Percentiles rank a stretch among this genome's conserved stretches.
Conservation (phyloP, 2,329 filamentous ascomycete genomes). For the Ophiosphaerella narmari region DNA sequence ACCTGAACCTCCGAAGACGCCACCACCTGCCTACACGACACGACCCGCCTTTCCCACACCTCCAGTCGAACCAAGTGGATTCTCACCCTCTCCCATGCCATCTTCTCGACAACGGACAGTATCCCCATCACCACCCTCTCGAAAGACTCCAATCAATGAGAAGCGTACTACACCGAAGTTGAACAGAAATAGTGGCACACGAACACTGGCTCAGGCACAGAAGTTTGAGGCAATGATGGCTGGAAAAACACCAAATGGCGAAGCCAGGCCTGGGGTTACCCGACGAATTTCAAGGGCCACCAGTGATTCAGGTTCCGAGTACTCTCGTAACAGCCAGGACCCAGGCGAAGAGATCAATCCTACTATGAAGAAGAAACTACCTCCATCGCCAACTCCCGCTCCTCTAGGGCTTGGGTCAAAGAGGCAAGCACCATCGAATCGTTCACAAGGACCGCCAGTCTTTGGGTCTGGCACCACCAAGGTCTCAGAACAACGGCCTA, state of each 20-base stretch:
- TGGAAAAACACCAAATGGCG: constrained; percentile 14
- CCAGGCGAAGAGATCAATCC: neutral
- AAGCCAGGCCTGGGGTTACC: neutral
- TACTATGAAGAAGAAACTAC: neutral
- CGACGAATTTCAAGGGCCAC: constrained; percentile 13
- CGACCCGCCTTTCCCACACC: neutral
- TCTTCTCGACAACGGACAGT: neutral
- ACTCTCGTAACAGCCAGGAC: constrained; percentile 13
- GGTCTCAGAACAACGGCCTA: neutral
- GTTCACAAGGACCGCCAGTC: neutral
- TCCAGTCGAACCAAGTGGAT: neutral
- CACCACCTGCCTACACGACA: constrained; percentile 29
- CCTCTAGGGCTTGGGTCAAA: constrained; percentile 5
- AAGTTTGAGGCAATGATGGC: constrained; percentile 35
- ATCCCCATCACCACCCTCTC: neutral
- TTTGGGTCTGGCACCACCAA: neutral
- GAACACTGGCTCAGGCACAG: constrained; percentile 35
- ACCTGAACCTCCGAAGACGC: constrained; percentile 12
- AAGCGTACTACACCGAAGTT: constrained; percentile 27
- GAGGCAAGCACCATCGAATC: constrained; percentile 1
- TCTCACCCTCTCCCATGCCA: neutral
- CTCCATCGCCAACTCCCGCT: constrained; percentile 3
- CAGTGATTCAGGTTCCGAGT: constrained; percentile 19
- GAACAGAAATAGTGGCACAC: constrained; percentile 31
- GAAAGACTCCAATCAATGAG: constrained; percentile 4